Evolutionary conservation across 2,329 filamentous ascomycete species (phyloP).

Genomic region (Tolypocladium amazonense): DNA sequence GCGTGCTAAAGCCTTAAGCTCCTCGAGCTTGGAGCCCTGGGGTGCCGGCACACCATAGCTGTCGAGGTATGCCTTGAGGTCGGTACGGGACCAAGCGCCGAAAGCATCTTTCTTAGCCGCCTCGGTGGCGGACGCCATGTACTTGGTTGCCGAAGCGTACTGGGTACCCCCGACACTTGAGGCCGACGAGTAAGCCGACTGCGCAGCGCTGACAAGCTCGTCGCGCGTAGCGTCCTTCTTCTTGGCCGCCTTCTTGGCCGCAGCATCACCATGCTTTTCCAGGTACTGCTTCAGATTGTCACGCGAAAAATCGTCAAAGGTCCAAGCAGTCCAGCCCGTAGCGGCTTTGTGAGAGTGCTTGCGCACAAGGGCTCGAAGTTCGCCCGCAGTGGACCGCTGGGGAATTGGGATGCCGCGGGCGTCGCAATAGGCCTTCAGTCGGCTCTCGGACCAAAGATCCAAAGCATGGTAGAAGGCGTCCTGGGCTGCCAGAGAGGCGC

Average conservation of each 20-base stretch:
- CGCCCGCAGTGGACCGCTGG: conserved; percentile 58
- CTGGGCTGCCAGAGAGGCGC: conserved; percentile 48
- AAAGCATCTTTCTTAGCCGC: conserved; percentile 56
- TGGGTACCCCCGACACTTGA: conserved; percentile 44
- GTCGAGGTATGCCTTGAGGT: conserved; percentile 71
- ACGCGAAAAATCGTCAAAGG: conserved; percentile 65
- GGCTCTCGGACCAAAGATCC: conserved; percentile 60
- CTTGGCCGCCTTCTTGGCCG: conserved; percentile 48
- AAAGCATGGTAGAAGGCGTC: conserved; percentile 57
- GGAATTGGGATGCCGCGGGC: conserved; percentile 67
- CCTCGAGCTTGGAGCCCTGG: conserved; percentile 57
- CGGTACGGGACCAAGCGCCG: conserved; percentile 61
- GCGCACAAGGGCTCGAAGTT: conserved; percentile 65
- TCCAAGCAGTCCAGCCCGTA: conserved; percentile 61
- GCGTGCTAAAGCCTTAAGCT: conserved; percentile 60
- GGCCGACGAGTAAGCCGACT: conserved; percentile 48
- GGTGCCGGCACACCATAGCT: conserved; percentile 61
- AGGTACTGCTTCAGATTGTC: conserved; percentile 58
- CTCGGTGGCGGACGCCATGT: conserved; percentile 55
- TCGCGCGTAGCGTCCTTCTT: conserved; percentile 58
- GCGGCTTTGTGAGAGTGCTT: conserved; percentile 61
- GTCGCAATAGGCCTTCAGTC: conserved; percentile 69
- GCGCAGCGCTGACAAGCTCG: conserved; percentile 58
- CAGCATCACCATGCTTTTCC: conserved; percentile 36
- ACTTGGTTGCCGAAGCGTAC: conserved; percentile 61